A percentile compares a stretch with the other conserved stretches of the same genome.
Conservation (phyloP, 2,329 filamentous ascomycete species). For the Zasmidium cellare region DNA sequence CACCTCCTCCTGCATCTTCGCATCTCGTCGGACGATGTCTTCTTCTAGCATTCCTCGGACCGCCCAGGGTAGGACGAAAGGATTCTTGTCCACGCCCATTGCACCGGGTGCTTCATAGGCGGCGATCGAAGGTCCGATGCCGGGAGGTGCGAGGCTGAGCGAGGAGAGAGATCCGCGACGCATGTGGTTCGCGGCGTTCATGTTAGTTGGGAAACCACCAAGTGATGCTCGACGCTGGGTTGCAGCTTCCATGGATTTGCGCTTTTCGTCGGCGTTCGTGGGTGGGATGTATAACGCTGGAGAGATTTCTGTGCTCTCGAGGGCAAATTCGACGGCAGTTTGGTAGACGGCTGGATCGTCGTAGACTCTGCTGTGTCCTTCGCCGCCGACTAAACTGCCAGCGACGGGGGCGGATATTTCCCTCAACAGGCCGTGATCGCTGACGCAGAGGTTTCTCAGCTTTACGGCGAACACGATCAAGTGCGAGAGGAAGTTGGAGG, state of each 20-base stretch:
- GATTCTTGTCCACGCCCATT: slow-evolving; percentile 58
- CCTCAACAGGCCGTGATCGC: slow-evolving; percentile 88
- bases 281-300: slow-evolving; percentile 6
- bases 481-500: slow-evolving; percentile 90
- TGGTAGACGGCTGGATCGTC: slow-evolving; percentile 85
- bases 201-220: slow-evolving; percentile 30
- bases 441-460: slow-evolving; percentile 86
- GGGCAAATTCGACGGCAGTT: slow-evolving; percentile 49
- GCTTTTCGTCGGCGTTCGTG: slow-evolving; percentile 14
- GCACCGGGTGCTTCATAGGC: slow-evolving; percentile 41
- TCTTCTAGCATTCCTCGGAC: slow-evolving; percentile 93
- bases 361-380: slow-evolving; percentile 91
- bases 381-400: slow-evolving; percentile 85
- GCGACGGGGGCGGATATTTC: slow-evolving; percentile 87
- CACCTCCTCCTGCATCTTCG: slow-evolving; percentile 67
- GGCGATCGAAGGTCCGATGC: slow-evolving; percentile 34
- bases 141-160: slow-evolving; percentile 22
- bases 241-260: slow-evolving; percentile 22
- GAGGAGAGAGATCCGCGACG: slow-evolving; percentile 32
- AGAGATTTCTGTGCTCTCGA: slow-evolving; percentile 45
- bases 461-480: slow-evolving; percentile 92
- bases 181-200: slow-evolving; percentile 34
- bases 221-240: slow-evolving; percentile 24
- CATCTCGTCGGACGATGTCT: slow-evolving; percentile 79
- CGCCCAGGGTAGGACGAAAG: slow-evolving; percentile 91